Evolutionary conservation across 176 grass and related monocot species (phyloP).

Genomic region (Paspalum vaginatum): DNA sequence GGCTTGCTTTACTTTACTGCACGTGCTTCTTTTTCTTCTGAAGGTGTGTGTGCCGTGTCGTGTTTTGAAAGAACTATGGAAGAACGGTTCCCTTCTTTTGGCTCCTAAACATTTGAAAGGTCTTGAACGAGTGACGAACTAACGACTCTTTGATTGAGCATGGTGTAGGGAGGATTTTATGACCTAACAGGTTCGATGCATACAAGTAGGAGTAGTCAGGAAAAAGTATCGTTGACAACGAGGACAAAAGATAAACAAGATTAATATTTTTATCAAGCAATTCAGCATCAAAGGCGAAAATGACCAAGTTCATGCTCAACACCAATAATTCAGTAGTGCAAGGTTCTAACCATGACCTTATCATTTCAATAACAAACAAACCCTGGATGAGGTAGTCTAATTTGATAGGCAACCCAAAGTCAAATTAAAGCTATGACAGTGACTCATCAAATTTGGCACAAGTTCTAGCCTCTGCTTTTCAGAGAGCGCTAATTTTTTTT

Average conservation of each 20-base stretch:
- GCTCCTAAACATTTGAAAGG: background rate
- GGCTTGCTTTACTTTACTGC: slow-evolving; percentile 5
- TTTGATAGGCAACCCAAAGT: slow-evolving; percentile 10
- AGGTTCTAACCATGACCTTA: slow-evolving; percentile 27
- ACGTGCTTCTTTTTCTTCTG: background rate
- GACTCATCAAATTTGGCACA: slow-evolving; percentile 27
- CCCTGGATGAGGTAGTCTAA: slow-evolving; percentile 2
- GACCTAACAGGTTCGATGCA: background rate
- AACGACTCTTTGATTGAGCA: too few relatives aligned
- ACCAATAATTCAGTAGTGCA: slow-evolving; percentile 18
- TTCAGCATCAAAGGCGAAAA: background rate
- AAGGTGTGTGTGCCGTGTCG: background rate
- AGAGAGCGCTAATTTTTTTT: background rate
- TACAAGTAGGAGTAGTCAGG: background rate
- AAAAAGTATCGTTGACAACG: background rate
- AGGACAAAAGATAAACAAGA: background rate
- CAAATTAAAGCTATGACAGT: slow-evolving; percentile 30
- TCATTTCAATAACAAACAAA: slow-evolving; percentile 18
- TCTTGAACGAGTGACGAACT: too few relatives aligned
- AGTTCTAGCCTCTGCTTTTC: slow-evolving; percentile 20
- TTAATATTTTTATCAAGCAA: background rate
- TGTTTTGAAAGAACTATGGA: background rate
- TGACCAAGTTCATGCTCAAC: slow-evolving; percentile 6
- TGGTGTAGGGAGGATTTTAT: background rate
- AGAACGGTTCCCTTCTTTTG: too few relatives aligned